Evolutionary conservation across 2,329 filamentous ascomycete genomes (phyloP).

Genomic region (Dactylellina haptotyla): DNA sequence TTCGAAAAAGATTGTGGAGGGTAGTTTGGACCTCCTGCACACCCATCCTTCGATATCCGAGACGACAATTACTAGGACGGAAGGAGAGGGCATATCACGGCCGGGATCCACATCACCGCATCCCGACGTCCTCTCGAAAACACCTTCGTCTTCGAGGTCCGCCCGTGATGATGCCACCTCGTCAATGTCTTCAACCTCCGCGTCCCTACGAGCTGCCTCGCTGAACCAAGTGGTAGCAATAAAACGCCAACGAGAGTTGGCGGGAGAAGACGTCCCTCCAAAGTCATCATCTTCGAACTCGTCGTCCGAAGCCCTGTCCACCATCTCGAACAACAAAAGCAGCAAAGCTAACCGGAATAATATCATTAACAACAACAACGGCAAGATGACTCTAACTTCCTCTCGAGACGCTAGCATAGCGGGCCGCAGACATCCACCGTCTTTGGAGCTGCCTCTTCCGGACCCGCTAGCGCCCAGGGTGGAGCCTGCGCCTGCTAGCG

Average conservation of each 20-base stretch:
- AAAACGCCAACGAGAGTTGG: conserved; percentile 45
- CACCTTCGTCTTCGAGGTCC: conserved; percentile 49
- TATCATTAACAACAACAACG: conserved; percentile 30
- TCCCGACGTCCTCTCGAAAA: conserved; percentile 33
- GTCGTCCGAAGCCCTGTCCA: conserved; percentile 47
- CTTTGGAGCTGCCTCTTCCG: conserved; percentile 57
- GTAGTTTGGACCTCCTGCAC: conserved; percentile 46
- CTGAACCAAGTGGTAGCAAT: conserved; percentile 51
- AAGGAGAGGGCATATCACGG: conserved; percentile 44
- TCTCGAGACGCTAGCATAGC: conserved; percentile 50
- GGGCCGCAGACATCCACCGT: conserved; percentile 55
- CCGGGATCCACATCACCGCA: conserved; percentile 45
- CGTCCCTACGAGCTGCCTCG: conserved; percentile 50
- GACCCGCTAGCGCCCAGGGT: conserved; percentile 67
- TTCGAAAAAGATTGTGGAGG: conserved; percentile 50
- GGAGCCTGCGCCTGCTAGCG: conserved; percentile 71
- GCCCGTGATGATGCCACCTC: conserved; percentile 48
- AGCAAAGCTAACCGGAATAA: conserved; percentile 35
- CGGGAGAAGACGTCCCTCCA: conserved; percentile 38
- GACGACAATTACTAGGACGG: conserved; percentile 47
- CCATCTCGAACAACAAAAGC: conserved; percentile 32
- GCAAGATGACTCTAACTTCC: conserved; percentile 49
- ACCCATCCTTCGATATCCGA: conserved; percentile 50
- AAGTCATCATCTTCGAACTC: conserved; percentile 54
- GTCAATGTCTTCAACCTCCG: conserved; percentile 50